phyloP scores from a whole-genome alignment of 106 monocot genomes.

The Acanthochlamys bracteata region DNA sequence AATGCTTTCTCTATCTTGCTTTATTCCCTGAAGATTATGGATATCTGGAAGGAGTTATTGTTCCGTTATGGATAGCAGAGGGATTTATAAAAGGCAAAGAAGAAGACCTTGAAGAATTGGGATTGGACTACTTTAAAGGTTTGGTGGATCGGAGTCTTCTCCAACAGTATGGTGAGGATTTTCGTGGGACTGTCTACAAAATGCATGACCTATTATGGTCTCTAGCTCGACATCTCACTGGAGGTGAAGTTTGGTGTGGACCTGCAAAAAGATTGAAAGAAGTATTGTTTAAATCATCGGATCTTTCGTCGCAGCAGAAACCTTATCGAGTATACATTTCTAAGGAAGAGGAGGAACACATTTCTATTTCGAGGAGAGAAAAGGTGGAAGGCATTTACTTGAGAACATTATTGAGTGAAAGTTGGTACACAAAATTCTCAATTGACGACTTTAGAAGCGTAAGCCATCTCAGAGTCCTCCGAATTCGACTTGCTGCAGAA shows the following conservation, averaged over 20 bases:
- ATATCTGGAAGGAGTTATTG: neutral
- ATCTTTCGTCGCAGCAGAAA: neutral
- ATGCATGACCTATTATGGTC: slow-evolving; percentile 29
- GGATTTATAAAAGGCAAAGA: slow-evolving; percentile 18
- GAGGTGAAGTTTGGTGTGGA: slow-evolving; percentile 10
- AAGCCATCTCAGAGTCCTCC: slow-evolving; percentile 16
- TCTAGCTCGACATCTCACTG: slow-evolving; percentile 14
- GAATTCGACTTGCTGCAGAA: slow-evolving; percentile 13
- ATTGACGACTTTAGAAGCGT: slow-evolving; percentile 12
- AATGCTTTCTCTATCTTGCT: neutral
- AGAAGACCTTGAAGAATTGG: slow-evolving; percentile 12
- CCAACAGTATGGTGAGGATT: neutral
- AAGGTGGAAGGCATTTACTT: too few species aligned
- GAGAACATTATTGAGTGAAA: too few species aligned
- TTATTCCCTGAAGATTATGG: slow-evolving; percentile 13
- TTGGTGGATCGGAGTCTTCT: slow-evolving; percentile 22
- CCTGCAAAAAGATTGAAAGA: neutral
- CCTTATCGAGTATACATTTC: slow-evolving; percentile 1
- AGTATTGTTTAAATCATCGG: neutral
- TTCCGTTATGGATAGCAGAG: slow-evolving; percentile 28
- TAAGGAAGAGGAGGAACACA: neutral
- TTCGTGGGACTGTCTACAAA: slow-evolving; percentile 4
- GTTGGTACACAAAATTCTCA: neutral
- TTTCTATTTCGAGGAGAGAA: too few species aligned
- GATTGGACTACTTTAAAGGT: slow-evolving; percentile 16